A percentile compares a stretch with the other conserved stretches of the same genome.
phyloP scores from a whole-genome alignment of 345 rosid species.

The Rhizophora apiculata region DNA sequence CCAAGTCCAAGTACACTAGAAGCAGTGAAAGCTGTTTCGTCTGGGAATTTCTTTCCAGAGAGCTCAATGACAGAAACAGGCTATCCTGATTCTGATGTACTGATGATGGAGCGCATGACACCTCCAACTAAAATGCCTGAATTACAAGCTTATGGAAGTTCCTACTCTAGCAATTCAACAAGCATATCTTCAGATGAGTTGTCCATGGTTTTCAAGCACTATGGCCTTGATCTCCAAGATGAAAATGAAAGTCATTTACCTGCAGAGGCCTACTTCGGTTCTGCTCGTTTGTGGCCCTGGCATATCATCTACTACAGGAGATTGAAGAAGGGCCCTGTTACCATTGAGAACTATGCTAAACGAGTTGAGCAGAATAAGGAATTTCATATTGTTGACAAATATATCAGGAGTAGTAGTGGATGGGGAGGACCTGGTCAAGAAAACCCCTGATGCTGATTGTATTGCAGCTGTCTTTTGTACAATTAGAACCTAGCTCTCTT shows the following conservation, averaged over 20 bases:
- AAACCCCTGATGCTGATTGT: slow-evolving; percentile 18
- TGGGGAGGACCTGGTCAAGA: slow-evolving; percentile 34
- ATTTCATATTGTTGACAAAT: slow-evolving; percentile 44
- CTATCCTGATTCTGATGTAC: slow-evolving; percentile 22
- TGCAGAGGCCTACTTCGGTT: slow-evolving; percentile 38
- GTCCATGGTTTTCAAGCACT: slow-evolving; percentile 38
- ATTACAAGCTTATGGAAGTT: slow-evolving; percentile 20
- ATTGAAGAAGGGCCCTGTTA: slow-evolving; percentile 49
- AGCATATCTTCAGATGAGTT: slow-evolving; percentile 37
- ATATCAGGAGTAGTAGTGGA: slow-evolving; percentile 47
- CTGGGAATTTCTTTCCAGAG: slow-evolving; percentile 19
- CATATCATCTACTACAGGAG: slow-evolving; percentile 41
- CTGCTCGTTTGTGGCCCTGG: slow-evolving; percentile 53
- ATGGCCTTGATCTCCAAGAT: slow-evolving; percentile 30
- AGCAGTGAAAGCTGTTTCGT: slow-evolving; percentile 15
- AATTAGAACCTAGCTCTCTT: slow-evolving; percentile 3
- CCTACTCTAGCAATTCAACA: slow-evolving; percentile 11
- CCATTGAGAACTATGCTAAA: slow-evolving; percentile 40
- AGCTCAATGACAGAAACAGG: slow-evolving; percentile 13
- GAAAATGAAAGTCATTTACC: slow-evolving; percentile 30
- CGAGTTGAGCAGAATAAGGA: slow-evolving; percentile 44
- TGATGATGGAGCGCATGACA: slow-evolving; percentile 8
- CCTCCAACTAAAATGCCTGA: slow-evolving; percentile 13
- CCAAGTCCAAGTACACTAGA: slow-evolving; percentile 12
- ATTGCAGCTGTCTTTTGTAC: not conserved